phyloP scores from a whole-genome alignment of 208 protist species.

The Wallacemonas sp. region DNA sequence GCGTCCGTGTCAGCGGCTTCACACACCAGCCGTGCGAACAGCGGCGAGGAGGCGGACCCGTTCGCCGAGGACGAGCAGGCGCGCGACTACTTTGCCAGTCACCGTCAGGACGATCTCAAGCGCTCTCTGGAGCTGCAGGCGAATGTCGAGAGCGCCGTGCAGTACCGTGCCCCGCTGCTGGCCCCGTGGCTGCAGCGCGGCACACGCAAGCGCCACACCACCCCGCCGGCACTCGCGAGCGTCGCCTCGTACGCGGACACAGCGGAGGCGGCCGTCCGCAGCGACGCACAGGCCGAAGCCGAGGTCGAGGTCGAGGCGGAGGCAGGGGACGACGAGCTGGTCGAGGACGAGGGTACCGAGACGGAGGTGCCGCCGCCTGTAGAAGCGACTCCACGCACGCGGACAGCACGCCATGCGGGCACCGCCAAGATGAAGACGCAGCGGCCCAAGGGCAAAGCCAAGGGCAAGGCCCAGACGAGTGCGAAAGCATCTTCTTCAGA shows the following conservation, averaged over 20 bases:
- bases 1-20: neutral
- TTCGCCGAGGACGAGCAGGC: slow-evolving; percentile 16
- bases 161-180: slow-evolving; percentile 32
- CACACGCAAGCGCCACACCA: slow-evolving; percentile 17
- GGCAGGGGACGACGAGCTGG: too few species aligned
- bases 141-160: slow-evolving; percentile 47
- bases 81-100: slow-evolving; percentile 65
- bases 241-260: neutral
- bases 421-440: too few species aligned
- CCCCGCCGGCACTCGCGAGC: neutral
- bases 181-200: slow-evolving; percentile 27
- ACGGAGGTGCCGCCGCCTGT: too few species aligned
- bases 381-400: too few species aligned
- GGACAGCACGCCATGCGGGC: too few species aligned
- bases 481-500: too few species aligned
- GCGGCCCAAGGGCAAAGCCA: too few species aligned
- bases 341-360: too few species aligned
- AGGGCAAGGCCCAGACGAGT: too few species aligned
- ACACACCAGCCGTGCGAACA: neutral
- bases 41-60: neutral
- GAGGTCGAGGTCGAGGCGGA: too few species aligned
- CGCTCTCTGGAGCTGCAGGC: slow-evolving; percentile 46
- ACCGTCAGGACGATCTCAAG: slow-evolving; percentile 42
- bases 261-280: too few species aligned
- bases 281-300: neutral